Base-by-base conservation (phyloP, 176 grass and related monocot genomes). In the Zea luxurians region DNA sequence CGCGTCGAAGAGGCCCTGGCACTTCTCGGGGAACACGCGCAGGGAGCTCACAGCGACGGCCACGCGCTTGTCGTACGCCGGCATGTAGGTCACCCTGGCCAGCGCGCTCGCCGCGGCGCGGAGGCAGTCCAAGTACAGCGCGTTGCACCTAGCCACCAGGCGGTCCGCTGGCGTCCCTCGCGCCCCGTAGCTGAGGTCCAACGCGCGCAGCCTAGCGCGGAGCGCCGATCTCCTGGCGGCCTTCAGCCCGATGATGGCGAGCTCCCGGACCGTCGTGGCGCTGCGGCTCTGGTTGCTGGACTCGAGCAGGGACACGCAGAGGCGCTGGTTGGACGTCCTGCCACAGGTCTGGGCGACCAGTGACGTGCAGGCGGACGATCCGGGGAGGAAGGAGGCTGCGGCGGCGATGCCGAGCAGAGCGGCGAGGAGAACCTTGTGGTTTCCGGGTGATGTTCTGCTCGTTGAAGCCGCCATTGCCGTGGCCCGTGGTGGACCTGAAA, bases 261-360 rank as follows among this genome's bases (percentile, higher is more conserved):
- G 74, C 2, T 62, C 12, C 20, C 4, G 41, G 20, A 76, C 74
- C 2, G 74, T 76, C 20, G 58, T 46, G 42, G 74, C 58, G 57
- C 13, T 11, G 57, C 3, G 15, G 58, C 11, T 42, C 74, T 11
- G 18, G 53, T 62, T 76, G 42, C 2, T 48, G 42, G 43, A 62
- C 58, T 37, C 60, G 27, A 77, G 75, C 13, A 77, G 44, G 8
- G 62, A 37, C 5, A 65, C 4, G 75, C 75, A 78, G 15, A 78
- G 61, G 34, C 16, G 36, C 46, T 2, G 5, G 45, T 37, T 37
- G 0, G 61, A n/a, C 34, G 75, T 78, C 9, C 27, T 11, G 34
- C 8, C 4, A 61, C 75, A 78, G 45, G 61, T 78, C 75, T 50
- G 75, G 15, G 35, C 0, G 45, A 50, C 10, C 45, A 78, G 1